Percentiles rank a stretch among this genome's conserved stretches.
These are phyloP conservation scores for Solanum habrochaites DNA, from an alignment of 257 asterid genomes.

Conservation along the genomic window DNA sequence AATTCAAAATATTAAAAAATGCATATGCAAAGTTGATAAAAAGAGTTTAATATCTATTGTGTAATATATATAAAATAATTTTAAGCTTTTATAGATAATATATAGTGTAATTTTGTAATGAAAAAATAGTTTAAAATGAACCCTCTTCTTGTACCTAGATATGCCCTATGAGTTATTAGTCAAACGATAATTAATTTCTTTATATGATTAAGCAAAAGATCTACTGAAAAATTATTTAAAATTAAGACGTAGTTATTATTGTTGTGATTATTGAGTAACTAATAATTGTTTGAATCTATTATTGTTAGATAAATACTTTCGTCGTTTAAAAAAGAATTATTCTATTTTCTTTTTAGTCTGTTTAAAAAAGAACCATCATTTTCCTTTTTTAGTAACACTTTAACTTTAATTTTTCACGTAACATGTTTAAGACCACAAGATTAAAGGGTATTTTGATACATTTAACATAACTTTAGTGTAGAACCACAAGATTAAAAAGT, in stretches of 20 bases:
- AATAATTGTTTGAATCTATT: neutral
- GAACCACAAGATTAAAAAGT: no score
- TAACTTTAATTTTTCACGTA: no score
- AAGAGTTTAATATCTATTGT: neutral
- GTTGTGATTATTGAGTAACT: neutral
- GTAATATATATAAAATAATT: neutral
- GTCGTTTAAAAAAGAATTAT: no score
- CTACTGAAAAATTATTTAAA: neutral
- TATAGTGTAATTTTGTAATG: neutral
- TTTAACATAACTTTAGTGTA: no score
- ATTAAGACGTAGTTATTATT: neutral
- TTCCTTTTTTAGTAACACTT: no score
- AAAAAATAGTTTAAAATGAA: no score
- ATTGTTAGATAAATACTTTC: no score
- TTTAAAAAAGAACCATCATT: no score
- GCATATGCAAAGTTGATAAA: neutral
- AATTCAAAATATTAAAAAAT: no score
- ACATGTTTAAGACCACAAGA: no score
- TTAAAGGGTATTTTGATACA: no score
- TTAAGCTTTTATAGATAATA: neutral
- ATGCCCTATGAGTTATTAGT: neutral
- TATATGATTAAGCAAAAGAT: neutral
- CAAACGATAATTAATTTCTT: neutral
- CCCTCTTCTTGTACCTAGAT: neutral
- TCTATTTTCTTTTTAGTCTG: accelerated